Evolutionary conservation across 148 eudicot genomes (phyloP).

Genomic region (Salicornia ramosissima): DNA sequence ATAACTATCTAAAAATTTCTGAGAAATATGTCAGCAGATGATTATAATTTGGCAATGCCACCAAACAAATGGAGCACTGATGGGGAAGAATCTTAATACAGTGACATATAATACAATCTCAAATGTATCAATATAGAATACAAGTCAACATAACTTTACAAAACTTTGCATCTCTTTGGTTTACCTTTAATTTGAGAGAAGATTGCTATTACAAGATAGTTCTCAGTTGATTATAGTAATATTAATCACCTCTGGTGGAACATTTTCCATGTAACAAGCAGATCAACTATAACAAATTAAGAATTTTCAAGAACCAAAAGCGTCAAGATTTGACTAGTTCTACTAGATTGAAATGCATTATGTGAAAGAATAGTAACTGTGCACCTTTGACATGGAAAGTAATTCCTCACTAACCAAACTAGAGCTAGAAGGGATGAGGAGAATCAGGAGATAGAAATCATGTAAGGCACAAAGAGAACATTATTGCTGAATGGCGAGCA

Average conservation of each 20-base stretch:
- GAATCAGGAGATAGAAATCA: background rate
- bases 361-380: background rate
- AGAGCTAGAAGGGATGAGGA: background rate
- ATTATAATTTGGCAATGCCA: background rate
- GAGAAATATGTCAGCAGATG: background rate
- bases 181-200: no score
- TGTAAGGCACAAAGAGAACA: background rate
- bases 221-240: no score
- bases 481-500: background rate
- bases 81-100: background rate
- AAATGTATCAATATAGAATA: background rate
- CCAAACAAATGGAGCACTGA: background rate
- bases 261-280: no score
- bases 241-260: no score
- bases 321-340: no score
- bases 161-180: no score
- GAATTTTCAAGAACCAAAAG: no score
- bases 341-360: background rate
- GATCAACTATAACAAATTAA: no score
- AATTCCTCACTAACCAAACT: background rate
- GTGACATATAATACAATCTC: background rate
- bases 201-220: background rate
- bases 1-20: background rate
- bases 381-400: background rate
- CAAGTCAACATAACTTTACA: background rate